Evolutionary conservation across 2,329 filamentous ascomycete genomes (phyloP).

Genomic region (Curvularia verruculosa): DNA sequence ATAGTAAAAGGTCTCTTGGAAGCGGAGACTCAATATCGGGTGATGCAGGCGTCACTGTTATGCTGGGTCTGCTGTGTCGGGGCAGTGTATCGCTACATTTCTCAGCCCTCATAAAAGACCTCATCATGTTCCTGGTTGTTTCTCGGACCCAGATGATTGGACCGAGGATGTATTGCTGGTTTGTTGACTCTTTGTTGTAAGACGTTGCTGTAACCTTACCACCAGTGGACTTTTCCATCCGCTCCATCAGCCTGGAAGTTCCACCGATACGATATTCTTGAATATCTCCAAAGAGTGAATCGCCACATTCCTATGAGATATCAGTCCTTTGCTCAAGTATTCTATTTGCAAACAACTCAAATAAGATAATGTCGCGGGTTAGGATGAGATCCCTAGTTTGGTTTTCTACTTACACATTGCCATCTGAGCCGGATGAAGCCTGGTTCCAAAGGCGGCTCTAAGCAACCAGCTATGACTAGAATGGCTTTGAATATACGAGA

Average conservation of each 20-base stretch:
- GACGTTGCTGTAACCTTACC: background rate
- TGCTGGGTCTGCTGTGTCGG: background rate
- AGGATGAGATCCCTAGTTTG: background rate
- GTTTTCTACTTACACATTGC: background rate
- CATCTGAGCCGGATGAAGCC: background rate
- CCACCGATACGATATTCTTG: background rate
- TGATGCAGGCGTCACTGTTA: background rate
- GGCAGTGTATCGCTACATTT: background rate
- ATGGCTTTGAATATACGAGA: background rate
- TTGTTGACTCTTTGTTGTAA: background rate
- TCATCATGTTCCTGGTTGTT: background rate
- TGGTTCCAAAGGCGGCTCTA: background rate
- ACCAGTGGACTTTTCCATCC: background rate
- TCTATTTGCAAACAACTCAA: background rate
- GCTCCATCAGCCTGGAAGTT: background rate
- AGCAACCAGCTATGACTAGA: background rate
- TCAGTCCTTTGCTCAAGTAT: background rate
- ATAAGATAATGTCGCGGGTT: background rate
- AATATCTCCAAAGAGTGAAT: background rate
- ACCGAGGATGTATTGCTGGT: background rate
- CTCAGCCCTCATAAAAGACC: background rate
- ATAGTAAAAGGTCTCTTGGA: background rate
- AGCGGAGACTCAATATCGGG: background rate
- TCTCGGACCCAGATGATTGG: background rate
- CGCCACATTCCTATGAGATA: background rate